Evolutionary conservation across 208 protist genomes (phyloP), one percentile per base, ranked within the genome.

Genomic region (Porcisia hertigi): DNA sequence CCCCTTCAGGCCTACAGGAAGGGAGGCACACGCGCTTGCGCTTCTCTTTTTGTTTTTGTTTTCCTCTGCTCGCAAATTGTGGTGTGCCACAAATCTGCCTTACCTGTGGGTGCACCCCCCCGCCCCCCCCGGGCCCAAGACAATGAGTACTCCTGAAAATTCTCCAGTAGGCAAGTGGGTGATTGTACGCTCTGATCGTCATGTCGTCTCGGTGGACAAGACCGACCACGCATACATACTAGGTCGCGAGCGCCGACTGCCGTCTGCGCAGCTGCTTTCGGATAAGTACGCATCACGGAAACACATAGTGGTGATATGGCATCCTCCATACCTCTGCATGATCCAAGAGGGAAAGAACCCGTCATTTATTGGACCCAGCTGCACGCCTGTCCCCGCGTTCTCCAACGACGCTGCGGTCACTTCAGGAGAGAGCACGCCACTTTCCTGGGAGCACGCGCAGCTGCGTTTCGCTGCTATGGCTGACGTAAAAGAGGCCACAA

Each of bases 331-430:
- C 39, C 80, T 95, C 11, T 82, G 69, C 69, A 57, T 91, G 0
- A 34, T 45, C 14, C 88, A 91, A 43, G 11, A 76, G 16, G 92
- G 92, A 39, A 89, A 86, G 71, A 96, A 96, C 70, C 89, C 92
- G 0, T 90, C 89, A 18, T 93, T 96, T 73, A 71, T 85, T 8
- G 83, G 88, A 9, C 8, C 59, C 6, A 52, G 60, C 2, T 90
- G 84, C 58, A 67, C 66, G 6, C 18, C 20, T 18, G 71, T 92
- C 9, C 87, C 80, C 34, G 16, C 23, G 14, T n/a, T 57, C 7
- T 20, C 4, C 30, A 25, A 12, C 49, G 47, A 57, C 16, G 47
- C n/a, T n/a, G 30, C 47, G n/a, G 25, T 9, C 30, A 16, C n/a
- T 49, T 36, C 53, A n/a, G 54, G 16, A 7, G 69, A 41, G 23